Base-by-base conservation (phyloP, 1,284 basidiomycete genomes). In the Vanrija sp. region DNA sequence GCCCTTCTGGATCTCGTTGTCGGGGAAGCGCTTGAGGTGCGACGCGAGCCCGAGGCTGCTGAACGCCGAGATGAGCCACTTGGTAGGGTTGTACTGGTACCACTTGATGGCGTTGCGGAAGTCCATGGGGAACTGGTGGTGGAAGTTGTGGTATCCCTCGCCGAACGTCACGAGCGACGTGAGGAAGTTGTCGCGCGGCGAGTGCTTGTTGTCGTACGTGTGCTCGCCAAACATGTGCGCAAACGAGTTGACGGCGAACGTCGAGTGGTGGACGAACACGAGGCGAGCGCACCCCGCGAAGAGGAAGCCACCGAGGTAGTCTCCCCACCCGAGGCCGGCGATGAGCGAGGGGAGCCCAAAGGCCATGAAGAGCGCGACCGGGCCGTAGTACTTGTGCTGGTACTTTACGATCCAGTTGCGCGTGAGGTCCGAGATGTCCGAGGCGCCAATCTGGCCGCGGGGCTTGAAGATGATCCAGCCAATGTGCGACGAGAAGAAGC, bases 131-230 rank as follows among this genome's bases (percentile, higher is more conserved):
- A 92, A 91, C 75, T 92, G 88, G 64, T 75, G 89, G 77, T 93
- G 90, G 83, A 96, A 96, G 78, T 96, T 95, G 82, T 95, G 91
- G 80, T 95, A 95, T 10, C 92, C 91, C 76, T 95, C 91, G 56
- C 91, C 91, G 67, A 93, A 85, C 27, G 91, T 94, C 55, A 84
- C 85, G 39, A 94, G 79, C 10, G 91, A 91, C 36, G 91, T 94
- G 68, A 93, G 74, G 65, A 93, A 78, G 77, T 92, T 89, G 75
- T 93, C 89, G 51, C 85, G 81, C 27, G 90, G 90, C n/a, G 89
- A 88, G 78, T 93, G 89, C 80, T 94, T 94, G 83, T 94, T 90
- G 76, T 95, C 92, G 68, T 92, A 94, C 19, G 90, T 88, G 23
- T 86, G 79, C 61, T 93, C 89, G 51, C 92, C 92, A 60, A 95